Evolutionary conservation across 306 rosid species (phyloP), one percentile per base, ranked within the genome.

Genomic region (Hippophae rhamnoides): DNA sequence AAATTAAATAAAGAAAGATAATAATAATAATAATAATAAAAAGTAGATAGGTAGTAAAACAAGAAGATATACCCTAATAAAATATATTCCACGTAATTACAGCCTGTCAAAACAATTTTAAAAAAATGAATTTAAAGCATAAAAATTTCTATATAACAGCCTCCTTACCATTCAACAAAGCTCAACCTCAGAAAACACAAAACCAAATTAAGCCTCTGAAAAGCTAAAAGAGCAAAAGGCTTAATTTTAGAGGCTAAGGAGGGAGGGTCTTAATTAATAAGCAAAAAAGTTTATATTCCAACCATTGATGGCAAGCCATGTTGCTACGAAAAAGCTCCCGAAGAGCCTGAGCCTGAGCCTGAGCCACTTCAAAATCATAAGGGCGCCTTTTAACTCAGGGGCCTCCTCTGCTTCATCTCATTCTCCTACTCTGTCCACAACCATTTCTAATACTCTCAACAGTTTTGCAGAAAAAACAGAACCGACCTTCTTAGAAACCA

Each of bases 311-410:
- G 71, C 71, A 10, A 67, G 59, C 58, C 64, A 56, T 42, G 43
- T 58, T 11, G 10, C 52, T 7, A 63, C 51, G 25, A 38, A 51
- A 57, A 78, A 78, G 63, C 79, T 84, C 72, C 78, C 79, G 10
- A 73, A 63, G 48, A 68, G 67, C 9, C 69, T 84, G 41, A 74
- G 79, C 0, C 62, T 66, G 48, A 65, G 67, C 9, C 69, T 82
- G 41, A 74, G 79, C 0, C 62, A 69, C 60, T 64, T 69, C 75
- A 71, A 74, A n/a, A 73, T 73, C 26, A 62, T 76, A 7, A 47
- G 13, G 5, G 5, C 2, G 43, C 86, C 71, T 10, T 74, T 78
- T 13, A 64, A 69, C 71, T 57, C 79, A 31, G 46, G 69, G 3
- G 58, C 76, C 46, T 49, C 79, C n/a, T 57, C 73, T 49, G 53